Evolutionary conservation across 2,329 filamentous ascomycete genomes (phyloP).

Genomic region (Xylaria sp.): DNA sequence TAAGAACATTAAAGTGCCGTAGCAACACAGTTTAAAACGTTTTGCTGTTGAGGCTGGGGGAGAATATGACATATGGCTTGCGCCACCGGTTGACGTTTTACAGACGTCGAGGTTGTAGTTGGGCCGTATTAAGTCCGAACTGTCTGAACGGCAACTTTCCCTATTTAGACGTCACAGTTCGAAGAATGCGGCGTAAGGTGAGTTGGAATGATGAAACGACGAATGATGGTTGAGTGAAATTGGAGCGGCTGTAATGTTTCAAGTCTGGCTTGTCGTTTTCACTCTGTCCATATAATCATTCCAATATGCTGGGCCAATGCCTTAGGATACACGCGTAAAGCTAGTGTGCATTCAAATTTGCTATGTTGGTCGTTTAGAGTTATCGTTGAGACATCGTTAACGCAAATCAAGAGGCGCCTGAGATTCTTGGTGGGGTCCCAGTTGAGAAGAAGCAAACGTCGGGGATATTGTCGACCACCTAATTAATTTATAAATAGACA

Average conservation of each 20-base stretch:
- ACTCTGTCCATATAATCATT: neutral
- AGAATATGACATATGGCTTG: neutral
- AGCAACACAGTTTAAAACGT: neutral
- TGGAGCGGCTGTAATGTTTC: neutral
- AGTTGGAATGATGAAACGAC: conserved; percentile 6
- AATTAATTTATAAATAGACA: conserved; percentile 24
- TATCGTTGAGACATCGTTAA: conserved; percentile 18
- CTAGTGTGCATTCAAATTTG: neutral
- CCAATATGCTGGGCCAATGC: conserved; percentile 5
- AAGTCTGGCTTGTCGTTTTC: neutral
- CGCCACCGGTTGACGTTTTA: neutral
- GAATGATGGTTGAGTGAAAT: conserved; percentile 2
- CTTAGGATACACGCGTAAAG: conserved; percentile 3
- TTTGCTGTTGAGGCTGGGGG: neutral
- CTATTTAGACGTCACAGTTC: conserved; percentile 1
- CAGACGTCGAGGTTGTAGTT: neutral
- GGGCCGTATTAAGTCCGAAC: neutral
- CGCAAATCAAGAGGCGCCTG: conserved; percentile 26
- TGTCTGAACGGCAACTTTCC: neutral
- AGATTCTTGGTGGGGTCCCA: conserved; percentile 10
- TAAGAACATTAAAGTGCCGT: neutral
- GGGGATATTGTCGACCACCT: conserved; percentile 5
- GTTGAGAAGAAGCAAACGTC: neutral
- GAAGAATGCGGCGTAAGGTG: conserved; percentile 9
- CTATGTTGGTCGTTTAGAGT: neutral